Evolutionary conservation across 805 yeast species (phyloP).

Genomic region (Candida schatavii): DNA sequence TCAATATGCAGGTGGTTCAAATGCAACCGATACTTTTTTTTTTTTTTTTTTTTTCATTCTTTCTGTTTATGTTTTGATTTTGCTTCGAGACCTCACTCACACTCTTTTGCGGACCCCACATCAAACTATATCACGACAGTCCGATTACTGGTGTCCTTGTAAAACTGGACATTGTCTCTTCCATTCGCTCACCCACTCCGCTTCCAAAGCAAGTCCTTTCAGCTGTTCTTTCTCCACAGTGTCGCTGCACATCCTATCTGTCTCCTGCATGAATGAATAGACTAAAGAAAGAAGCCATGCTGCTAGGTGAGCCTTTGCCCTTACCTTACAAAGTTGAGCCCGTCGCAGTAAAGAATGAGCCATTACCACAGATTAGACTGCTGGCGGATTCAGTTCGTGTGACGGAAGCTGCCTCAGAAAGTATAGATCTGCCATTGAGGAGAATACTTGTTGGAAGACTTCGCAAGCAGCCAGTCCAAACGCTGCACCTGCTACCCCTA

Average conservation of each 20-base stretch:
- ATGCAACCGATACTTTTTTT: too few species aligned
- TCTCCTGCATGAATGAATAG: slow-evolving; percentile 1
- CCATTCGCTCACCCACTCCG: too few species aligned
- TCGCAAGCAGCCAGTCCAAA: background rate
- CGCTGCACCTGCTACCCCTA: too few species aligned
- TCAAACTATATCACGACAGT: too few species aligned
- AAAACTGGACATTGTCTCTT: too few species aligned
- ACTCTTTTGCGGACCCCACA: too few species aligned
- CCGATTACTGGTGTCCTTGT: too few species aligned
- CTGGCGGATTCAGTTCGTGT: background rate
- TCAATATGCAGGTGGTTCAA: too few species aligned
- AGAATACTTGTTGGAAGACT: slow-evolving; percentile 4
- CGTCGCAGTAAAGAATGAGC: background rate
- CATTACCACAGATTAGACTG: background rate
- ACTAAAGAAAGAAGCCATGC: background rate
- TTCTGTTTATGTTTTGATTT: too few species aligned
- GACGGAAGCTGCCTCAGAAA: background rate
- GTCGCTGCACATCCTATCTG: background rate
- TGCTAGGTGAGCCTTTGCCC: slow-evolving; percentile 5
- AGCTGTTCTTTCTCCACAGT: background rate
- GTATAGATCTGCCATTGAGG: slow-evolving; percentile 1
- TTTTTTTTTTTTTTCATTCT: too few species aligned
- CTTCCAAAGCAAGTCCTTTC: too few species aligned
- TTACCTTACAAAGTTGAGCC: slow-evolving; percentile 4
- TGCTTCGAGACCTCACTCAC: too few species aligned